These are phyloP conservation scores for Pythium guiyangense DNA, from an alignment of 352 stramenopile species.

Conservation along the genomic window DNA sequence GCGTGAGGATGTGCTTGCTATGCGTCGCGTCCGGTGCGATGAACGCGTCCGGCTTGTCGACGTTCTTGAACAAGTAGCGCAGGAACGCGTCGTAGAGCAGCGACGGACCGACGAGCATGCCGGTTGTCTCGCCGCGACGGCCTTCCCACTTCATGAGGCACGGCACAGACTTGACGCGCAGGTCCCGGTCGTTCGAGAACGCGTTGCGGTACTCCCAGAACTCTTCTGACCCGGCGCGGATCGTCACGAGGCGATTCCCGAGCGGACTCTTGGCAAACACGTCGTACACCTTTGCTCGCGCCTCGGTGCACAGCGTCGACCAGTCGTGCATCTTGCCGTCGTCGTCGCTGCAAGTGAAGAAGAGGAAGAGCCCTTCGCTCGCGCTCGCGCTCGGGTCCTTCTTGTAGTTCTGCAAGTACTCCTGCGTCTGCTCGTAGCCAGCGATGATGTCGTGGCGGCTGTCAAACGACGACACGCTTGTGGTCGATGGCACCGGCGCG, in stretches of 20 bases:
- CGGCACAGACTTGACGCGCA: conserved; percentile 59
- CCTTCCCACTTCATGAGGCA: conserved; percentile 62
- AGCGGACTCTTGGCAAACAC: conserved; percentile 49
- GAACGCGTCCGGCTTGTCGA: conserved; percentile 35
- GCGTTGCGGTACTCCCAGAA: conserved; percentile 51
- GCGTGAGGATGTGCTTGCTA: conserved; percentile 53
- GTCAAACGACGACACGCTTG: conserved; percentile 16
- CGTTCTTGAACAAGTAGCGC: conserved; percentile 63
- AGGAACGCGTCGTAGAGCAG: conserved; percentile 51
- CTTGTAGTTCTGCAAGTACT: conserved; percentile 43
- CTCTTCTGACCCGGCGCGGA: conserved; percentile 42
- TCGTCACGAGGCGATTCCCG: conserved; percentile 52
- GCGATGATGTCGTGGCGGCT: conserved; percentile 39
- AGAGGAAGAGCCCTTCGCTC: conserved; percentile 51
- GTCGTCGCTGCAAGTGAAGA: conserved; percentile 61
- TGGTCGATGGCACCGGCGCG: neutral
- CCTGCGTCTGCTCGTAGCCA: conserved; percentile 44
- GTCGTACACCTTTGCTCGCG: conserved; percentile 45
- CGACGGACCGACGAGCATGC: conserved; percentile 43
- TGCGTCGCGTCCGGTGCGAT: conserved; percentile 30
- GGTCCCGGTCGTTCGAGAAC: conserved; percentile 50
- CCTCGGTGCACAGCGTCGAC: conserved; percentile 35
- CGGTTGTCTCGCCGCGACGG: conserved; percentile 40
- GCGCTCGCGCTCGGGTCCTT: conserved; percentile 11
- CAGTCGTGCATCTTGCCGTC: conserved; percentile 41